These are phyloP conservation scores for Dendrobium catenatum DNA, from an alignment of 106 monocot species.

Conservation along the genomic window DNA sequence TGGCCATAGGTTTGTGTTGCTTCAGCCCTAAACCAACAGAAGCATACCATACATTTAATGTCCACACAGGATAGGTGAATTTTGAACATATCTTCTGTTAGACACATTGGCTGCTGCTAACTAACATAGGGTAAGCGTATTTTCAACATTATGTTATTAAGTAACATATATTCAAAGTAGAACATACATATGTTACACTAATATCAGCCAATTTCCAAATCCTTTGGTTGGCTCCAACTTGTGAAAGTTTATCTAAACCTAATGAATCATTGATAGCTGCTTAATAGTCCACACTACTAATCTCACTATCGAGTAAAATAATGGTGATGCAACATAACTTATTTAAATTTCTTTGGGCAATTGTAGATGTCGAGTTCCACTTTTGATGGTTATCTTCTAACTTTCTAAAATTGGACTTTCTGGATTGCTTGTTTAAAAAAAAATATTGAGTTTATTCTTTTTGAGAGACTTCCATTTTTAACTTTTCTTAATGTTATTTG, in stretches of 20 bases:
- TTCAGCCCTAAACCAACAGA: not conserved
- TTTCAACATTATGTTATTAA: not conserved
- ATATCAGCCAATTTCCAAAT: too few relatives aligned
- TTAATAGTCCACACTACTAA: not conserved
- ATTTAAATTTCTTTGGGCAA: not conserved
- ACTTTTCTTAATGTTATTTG: constrained; percentile 1
- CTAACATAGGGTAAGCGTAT: not conserved
- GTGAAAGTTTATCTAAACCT: not conserved
- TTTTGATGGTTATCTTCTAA: not conserved
- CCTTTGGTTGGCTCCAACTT: not conserved
- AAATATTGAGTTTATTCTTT: not conserved
- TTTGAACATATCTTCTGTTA: not conserved
- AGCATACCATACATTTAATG: not conserved
- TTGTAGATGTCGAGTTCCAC: not conserved
- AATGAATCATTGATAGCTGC: not conserved
- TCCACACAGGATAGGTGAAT: not conserved
- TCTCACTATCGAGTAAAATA: not conserved
- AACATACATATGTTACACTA: too few relatives aligned
- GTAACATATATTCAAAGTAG: too few relatives aligned
- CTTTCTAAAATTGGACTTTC: not conserved
- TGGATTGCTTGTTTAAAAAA: not conserved
- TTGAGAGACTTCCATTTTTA: not conserved
- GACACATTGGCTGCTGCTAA: not conserved
- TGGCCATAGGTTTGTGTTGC: not conserved
- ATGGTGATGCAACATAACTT: not conserved